phyloP scores from a whole-genome alignment of 257 asterid species.

The Nicotiana otophora region DNA sequence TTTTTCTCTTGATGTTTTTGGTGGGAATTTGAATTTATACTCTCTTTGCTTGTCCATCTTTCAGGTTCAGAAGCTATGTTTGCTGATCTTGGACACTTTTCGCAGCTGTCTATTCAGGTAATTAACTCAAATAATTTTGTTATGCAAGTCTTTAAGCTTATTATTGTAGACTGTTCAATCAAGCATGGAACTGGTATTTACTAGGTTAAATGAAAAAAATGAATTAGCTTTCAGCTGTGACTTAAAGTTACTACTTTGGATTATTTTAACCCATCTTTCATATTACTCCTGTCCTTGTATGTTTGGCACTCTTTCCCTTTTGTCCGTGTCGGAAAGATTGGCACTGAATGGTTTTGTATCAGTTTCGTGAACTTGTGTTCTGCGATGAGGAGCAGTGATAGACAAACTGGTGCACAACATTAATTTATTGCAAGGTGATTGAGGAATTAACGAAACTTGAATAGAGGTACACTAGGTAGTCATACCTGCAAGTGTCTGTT shows the following conservation, averaged over 20 bases:
- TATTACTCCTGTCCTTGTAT: background rate
- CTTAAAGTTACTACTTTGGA: background rate
- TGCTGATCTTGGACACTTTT: constrained; percentile 97
- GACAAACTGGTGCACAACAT: background rate
- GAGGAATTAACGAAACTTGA: no score
- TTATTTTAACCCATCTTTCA: background rate
- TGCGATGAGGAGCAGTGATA: background rate
- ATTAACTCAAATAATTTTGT: background rate
- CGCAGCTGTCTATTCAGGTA: constrained; percentile 91
- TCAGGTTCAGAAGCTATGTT: constrained; percentile 96
- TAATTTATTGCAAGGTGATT: no score
- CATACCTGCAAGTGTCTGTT: background rate
- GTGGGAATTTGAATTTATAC: background rate
- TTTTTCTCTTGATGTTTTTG: background rate
- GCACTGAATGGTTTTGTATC: background rate
- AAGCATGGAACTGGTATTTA: background rate
- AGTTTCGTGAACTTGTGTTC: background rate
- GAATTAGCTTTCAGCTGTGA: background rate
- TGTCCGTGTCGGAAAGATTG: background rate
- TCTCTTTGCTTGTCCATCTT: constrained; percentile 1
- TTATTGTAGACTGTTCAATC: background rate
- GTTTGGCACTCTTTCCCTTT: background rate
- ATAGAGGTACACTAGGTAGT: background rate
- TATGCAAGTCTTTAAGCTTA: background rate
- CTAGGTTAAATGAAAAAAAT: background rate